These are phyloP conservation scores for Metschnikowia drakensbergensis DNA, from an alignment of 805 yeast species.

Conservation along the genomic window DNA sequence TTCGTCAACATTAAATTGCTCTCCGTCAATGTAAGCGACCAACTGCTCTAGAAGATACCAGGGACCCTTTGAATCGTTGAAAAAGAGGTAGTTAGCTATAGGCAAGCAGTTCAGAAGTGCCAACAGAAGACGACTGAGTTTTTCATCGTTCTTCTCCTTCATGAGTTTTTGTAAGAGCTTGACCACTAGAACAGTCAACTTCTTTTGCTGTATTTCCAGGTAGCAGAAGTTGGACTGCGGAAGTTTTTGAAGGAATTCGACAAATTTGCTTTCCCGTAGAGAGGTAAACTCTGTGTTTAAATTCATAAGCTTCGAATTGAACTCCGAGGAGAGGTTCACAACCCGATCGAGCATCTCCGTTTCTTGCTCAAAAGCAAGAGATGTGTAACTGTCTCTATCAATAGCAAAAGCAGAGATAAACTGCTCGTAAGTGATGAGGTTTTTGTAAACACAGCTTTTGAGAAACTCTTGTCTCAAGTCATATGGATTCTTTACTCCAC, in stretches of 20 bases:
- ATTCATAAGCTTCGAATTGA: slow-evolving; percentile 30
- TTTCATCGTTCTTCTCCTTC: slow-evolving; percentile 21
- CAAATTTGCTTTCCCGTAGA: slow-evolving; percentile 36
- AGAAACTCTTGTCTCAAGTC: slow-evolving; percentile 28
- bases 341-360: slow-evolving; percentile 21
- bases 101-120: slow-evolving; percentile 14
- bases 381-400: slow-evolving; percentile 22
- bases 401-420: slow-evolving; percentile 27
- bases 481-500: slow-evolving; percentile 16
- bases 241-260: slow-evolving; percentile 25
- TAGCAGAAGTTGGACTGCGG: slow-evolving; percentile 12
- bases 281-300: slow-evolving; percentile 39
- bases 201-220: slow-evolving; percentile 20
- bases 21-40: slow-evolving; percentile 18
- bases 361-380: slow-evolving; percentile 26
- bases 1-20: slow-evolving; percentile 34
- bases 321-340: slow-evolving; percentile 14
- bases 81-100: slow-evolving; percentile 15
- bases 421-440: slow-evolving; percentile 23
- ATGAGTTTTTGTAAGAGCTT: slow-evolving; percentile 10
- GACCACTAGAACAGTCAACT: slow-evolving; percentile 19
- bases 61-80: slow-evolving; percentile 14
- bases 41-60: slow-evolving; percentile 22
- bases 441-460: slow-evolving; percentile 29
- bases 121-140: slow-evolving; percentile 24